Evolutionary conservation across 805 yeast genomes (phyloP).

Genomic region (Candida boidinii): DNA sequence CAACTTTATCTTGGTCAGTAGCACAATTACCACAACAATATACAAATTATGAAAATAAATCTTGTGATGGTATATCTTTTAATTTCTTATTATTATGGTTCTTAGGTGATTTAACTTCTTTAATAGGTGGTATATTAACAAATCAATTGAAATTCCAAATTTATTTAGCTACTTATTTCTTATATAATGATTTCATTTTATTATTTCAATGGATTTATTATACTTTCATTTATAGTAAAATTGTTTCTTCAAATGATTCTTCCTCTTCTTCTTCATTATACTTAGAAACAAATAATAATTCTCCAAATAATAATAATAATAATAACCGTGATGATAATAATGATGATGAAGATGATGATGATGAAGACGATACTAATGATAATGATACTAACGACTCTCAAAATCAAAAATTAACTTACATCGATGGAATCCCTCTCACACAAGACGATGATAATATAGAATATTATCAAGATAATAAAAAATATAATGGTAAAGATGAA

Average conservation of each 20-base stretch:
- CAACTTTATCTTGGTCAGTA: conserved; percentile 26
- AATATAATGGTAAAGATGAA: no score
- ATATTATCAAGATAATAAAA: no score
- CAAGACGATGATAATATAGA: no score
- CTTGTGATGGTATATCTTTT: conserved; percentile 23
- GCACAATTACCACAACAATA: conserved; percentile 29
- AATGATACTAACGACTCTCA: no score
- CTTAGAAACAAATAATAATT: no score
- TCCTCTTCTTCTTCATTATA: conserved; percentile 13
- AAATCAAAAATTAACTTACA: no score
- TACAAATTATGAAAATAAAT: conserved; percentile 22
- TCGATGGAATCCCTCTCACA: no score
- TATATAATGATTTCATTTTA: conserved; percentile 61
- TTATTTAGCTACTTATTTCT: conserved; percentile 61
- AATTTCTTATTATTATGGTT: conserved; percentile 24
- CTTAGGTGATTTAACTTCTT: conserved; percentile 24
- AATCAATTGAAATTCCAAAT: conserved; percentile 77
- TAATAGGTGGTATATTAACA: conserved; percentile 69
- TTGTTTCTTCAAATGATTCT: background rate
- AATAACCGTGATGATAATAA: no score
- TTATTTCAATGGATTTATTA: conserved; percentile 70
- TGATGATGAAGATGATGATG: no score
- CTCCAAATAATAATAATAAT: no score
- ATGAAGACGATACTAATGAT: no score
- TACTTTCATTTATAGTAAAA: background rate